Conservation (phyloP, 352 stramenopile species). For the Saprolegnia diclina region DNA sequence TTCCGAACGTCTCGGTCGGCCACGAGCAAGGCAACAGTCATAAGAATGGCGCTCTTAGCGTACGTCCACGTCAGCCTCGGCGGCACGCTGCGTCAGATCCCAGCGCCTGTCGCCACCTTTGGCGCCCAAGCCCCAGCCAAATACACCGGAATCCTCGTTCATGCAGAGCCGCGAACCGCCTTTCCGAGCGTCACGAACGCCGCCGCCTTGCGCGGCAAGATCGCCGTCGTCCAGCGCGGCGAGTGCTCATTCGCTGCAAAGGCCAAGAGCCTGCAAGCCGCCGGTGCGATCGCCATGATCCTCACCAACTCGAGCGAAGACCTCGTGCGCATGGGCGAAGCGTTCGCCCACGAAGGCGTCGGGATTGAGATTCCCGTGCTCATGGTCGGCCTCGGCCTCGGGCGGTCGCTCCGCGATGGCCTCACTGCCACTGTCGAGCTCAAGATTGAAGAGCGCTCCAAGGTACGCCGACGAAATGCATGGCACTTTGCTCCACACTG, state of each 20-base stretch:
- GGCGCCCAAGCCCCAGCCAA: slow-evolving; percentile 33
- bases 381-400: slow-evolving; percentile 21
- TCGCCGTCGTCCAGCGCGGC: slow-evolving; percentile 59
- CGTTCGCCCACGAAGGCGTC: slow-evolving; percentile 14
- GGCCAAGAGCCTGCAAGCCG: slow-evolving; percentile 45
- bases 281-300: slow-evolving; percentile 52
- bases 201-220: slow-evolving; percentile 38
- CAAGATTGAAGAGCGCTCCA: slow-evolving; percentile 16
- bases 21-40: not conserved
- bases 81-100: slow-evolving; percentile 6
- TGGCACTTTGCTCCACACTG: not conserved
- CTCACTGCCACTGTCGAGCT: slow-evolving; percentile 4
- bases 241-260: slow-evolving; percentile 67
- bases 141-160: slow-evolving; percentile 39
- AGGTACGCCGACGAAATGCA: not conserved
- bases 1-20: not conserved
- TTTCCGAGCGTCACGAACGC: slow-evolving; percentile 49
- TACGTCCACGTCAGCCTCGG: slow-evolving; percentile 8
- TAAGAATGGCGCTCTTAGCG: slow-evolving; percentile 12
- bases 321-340: slow-evolving; percentile 26
- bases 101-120: slow-evolving; percentile 50
- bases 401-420: slow-evolving; percentile 9
- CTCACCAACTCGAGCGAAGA: slow-evolving; percentile 28
- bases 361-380: slow-evolving; percentile 25
- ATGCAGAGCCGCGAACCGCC: slow-evolving; percentile 51